These are phyloP conservation scores for Dendrobium catenatum DNA, from an alignment of 106 monocot genomes.

Conservation along the genomic window DNA sequence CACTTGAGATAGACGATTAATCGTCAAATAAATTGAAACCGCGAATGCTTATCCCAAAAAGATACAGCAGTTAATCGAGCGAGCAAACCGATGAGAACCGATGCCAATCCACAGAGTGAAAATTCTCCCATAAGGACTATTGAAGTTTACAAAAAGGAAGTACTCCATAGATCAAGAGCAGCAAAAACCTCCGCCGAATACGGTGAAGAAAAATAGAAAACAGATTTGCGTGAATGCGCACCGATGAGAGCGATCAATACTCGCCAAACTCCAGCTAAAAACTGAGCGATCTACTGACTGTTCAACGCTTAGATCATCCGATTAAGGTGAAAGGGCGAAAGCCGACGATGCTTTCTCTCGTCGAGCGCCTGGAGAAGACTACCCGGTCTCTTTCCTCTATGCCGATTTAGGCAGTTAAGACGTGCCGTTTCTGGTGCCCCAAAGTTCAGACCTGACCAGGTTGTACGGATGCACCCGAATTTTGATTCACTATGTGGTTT, in stretches of 20 bases:
- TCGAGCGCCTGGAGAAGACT: conserved; percentile 6
- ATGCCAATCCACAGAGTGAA: neutral
- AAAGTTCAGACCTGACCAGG: no score
- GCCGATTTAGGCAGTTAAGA: no score
- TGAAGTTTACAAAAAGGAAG: neutral
- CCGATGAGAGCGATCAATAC: conserved; percentile 14
- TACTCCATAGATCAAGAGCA: neutral
- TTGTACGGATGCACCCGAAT: no score
- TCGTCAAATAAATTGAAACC: neutral
- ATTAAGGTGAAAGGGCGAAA: conserved; percentile 3
- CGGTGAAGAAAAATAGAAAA: neutral
- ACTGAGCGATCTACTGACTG: conserved; percentile 10
- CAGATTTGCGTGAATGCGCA: neutral
- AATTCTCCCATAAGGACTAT: neutral
- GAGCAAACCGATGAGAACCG: neutral
- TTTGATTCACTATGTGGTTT: no score
- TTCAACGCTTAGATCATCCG: conserved; percentile 2
- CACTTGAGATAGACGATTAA: neutral
- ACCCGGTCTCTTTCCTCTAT: neutral
- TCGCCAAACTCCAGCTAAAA: conserved; percentile 8
- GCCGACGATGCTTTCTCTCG: neutral
- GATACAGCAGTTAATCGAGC: neutral
- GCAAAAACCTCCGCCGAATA: neutral
- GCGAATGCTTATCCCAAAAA: neutral
- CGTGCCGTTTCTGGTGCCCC: no score